phyloP scores from a whole-genome alignment of 208 protist genomes.

The Leptomonas seymouri region DNA sequence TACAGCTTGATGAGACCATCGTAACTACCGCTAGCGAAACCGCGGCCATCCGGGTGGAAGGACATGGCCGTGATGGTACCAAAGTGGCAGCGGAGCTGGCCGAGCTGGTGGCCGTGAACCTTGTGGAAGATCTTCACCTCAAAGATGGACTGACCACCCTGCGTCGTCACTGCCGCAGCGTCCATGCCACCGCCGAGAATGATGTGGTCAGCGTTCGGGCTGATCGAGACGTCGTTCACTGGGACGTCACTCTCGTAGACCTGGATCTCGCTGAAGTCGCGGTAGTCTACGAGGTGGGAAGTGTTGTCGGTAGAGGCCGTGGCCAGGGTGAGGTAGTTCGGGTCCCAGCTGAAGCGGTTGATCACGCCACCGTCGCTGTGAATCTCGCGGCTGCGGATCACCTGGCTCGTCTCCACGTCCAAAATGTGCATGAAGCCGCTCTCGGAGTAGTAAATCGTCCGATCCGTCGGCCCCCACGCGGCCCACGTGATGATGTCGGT shows the following conservation, averaged over 20 bases:
- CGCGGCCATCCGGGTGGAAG: constrained; percentile 95
- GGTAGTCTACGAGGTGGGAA: constrained; percentile 95
- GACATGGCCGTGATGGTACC: constrained; percentile 98
- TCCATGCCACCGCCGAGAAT: constrained; percentile 98
- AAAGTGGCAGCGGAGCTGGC: constrained; percentile 97
- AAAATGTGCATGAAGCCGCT: constrained; percentile 94
- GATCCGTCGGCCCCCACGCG: constrained; percentile 96
- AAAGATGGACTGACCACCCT: constrained; percentile 92
- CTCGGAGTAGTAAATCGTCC: constrained; percentile 95
- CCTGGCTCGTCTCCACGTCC: constrained; percentile 90
- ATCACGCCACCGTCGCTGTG: constrained; percentile 70
- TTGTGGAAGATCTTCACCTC: constrained; percentile 98
- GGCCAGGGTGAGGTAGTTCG: constrained; percentile 92
- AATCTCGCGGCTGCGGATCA: constrained; percentile 66
- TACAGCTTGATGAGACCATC: constrained; percentile 97
- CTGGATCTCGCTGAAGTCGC: constrained; percentile 93
- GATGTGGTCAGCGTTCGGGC: constrained; percentile 89
- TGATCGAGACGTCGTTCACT: constrained; percentile 97
- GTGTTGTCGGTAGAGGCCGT: constrained; percentile 95
- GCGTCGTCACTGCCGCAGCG: constrained; percentile 95
- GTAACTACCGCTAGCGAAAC: constrained; percentile 93
- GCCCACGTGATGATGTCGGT: constrained; percentile 88
- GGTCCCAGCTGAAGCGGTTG: constrained; percentile 90
- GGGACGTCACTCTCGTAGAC: constrained; percentile 96
- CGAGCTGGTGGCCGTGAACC: constrained; percentile 95